Evolutionary conservation across 208 protist species (phyloP).

Genomic region (Lotmaria passim): DNA sequence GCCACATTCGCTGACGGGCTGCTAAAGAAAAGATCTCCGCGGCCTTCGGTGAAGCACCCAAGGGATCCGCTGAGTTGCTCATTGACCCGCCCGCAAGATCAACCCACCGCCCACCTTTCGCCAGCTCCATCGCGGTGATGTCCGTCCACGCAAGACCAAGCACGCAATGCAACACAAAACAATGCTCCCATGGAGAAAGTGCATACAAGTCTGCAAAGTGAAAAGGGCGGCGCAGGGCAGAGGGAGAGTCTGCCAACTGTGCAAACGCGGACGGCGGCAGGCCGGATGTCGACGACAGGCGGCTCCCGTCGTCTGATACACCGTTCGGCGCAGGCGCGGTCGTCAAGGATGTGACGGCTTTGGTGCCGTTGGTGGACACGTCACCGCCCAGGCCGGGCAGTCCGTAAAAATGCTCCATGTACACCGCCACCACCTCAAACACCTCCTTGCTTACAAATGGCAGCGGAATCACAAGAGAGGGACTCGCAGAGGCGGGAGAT

Average conservation of each 20-base stretch:
- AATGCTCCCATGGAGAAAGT: conserved; percentile 62
- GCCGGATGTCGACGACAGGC: neutral
- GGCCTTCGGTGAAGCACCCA: neutral
- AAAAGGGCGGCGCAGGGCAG: conserved; percentile 41
- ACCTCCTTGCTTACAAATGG: conserved; percentile 35
- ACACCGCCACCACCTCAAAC: conserved; percentile 68
- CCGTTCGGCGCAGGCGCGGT: neutral
- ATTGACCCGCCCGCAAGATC: conserved; percentile 33
- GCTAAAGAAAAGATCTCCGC: conserved; percentile 16
- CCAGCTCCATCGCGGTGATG: conserved; percentile 16
- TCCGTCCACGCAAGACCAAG: conserved; percentile 28
- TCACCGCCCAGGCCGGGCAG: conserved; percentile 2
- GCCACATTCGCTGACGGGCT: conserved; percentile 35
- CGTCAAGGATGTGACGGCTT: neutral
- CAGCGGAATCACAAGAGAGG: conserved; percentile 37
- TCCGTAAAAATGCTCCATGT: conserved; percentile 78
- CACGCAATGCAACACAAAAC: conserved; percentile 56
- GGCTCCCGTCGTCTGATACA: too few relatives aligned
- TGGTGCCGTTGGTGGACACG: neutral
- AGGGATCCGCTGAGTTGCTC: neutral
- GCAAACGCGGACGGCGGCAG: neutral
- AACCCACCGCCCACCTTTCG: conserved; percentile 51
- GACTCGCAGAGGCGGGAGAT: neutral
- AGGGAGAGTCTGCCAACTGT: neutral
- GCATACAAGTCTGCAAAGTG: conserved; percentile 57